Conservation (phyloP, 352 stramenopile species). For the Globisporangium ultimum region DNA sequence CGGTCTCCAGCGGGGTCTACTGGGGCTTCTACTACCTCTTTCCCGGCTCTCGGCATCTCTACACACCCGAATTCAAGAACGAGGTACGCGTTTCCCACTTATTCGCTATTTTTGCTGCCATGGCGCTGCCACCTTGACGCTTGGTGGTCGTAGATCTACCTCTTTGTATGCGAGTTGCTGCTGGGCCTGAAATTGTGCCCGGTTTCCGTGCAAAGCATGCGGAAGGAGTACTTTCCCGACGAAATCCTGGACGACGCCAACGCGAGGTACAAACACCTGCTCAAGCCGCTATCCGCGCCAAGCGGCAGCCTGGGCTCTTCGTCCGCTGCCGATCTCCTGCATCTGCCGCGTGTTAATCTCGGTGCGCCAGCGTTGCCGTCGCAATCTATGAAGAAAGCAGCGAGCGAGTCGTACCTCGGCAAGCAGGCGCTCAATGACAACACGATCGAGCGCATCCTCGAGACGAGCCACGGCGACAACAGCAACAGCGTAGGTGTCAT, state of each 20-base stretch:
- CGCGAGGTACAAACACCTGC: constrained; percentile 27
- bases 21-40: constrained; percentile 89
- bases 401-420: constrained; percentile 51
- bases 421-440: constrained; percentile 52
- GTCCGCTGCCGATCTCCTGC: constrained; percentile 8
- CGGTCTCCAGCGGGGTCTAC: constrained; percentile 70
- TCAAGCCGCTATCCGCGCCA: constrained; percentile 8
- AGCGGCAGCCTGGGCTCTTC: constrained; percentile 1
- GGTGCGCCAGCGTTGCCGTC: background rate
- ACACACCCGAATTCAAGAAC: constrained; percentile 79
- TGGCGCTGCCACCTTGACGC: no score
- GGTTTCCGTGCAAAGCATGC: constrained; percentile 64
- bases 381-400: constrained; percentile 26
- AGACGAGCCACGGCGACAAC: constrained; percentile 8
- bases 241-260: constrained; percentile 59
- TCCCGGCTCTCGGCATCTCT: constrained; percentile 83
- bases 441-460: constrained; percentile 56
- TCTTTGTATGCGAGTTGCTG: constrained; percentile 73
- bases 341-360: constrained; percentile 19
- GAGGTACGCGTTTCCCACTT: constrained; percentile 9
- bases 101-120: no score
- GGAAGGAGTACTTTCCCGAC: constrained; percentile 69
- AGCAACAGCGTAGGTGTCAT: constrained; percentile 5
- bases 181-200: constrained; percentile 65
- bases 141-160: constrained; percentile 26